phyloP scores from a whole-genome alignment of 1,284 basidiomycete species.

The Ustilago crameri region DNA sequence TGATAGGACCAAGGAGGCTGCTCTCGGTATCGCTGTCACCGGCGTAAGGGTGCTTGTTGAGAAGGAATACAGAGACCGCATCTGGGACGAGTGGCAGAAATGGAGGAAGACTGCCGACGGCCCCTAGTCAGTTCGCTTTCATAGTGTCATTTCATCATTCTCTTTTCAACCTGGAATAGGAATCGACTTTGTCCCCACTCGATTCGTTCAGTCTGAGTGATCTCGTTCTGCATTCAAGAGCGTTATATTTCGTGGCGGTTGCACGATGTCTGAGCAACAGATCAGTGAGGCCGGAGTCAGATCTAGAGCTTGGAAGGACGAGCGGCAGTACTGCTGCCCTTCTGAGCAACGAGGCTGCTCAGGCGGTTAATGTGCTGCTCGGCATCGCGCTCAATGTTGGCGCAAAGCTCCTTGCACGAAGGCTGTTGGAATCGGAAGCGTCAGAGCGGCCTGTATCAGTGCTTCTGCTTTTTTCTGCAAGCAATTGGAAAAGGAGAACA shows the following conservation, averaged over 20 bases:
- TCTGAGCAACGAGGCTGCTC: constrained; percentile 37
- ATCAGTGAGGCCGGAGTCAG: too few relatives aligned
- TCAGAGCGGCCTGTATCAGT: neutral
- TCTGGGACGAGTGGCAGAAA: constrained; percentile 46
- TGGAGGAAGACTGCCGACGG: constrained; percentile 46
- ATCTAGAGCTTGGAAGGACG: constrained; percentile 42
- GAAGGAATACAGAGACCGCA: constrained; percentile 60
- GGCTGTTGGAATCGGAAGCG: constrained; percentile 69
- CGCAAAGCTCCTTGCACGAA: constrained; percentile 80
- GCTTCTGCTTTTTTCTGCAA: neutral
- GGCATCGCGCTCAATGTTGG: constrained; percentile 80
- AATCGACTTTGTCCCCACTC: too few relatives aligned
- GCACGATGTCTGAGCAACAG: too few relatives aligned
- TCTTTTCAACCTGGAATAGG: too few relatives aligned
- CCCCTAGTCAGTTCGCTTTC: constrained; percentile 10
- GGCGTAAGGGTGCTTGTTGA: constrained; percentile 67
- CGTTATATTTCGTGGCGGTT: too few relatives aligned
- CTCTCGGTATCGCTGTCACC: constrained; percentile 67
- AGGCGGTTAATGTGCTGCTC: constrained; percentile 75
- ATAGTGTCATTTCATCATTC: too few relatives aligned
- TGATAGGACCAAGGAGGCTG: constrained; percentile 65
- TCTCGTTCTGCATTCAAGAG: too few relatives aligned
- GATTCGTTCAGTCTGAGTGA: too few relatives aligned
- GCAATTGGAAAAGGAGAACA: neutral
- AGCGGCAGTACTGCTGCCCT: constrained; percentile 28